Conservation (phyloP, 2,329 filamentous ascomycete species). For the Diplodia mutila region DNA sequence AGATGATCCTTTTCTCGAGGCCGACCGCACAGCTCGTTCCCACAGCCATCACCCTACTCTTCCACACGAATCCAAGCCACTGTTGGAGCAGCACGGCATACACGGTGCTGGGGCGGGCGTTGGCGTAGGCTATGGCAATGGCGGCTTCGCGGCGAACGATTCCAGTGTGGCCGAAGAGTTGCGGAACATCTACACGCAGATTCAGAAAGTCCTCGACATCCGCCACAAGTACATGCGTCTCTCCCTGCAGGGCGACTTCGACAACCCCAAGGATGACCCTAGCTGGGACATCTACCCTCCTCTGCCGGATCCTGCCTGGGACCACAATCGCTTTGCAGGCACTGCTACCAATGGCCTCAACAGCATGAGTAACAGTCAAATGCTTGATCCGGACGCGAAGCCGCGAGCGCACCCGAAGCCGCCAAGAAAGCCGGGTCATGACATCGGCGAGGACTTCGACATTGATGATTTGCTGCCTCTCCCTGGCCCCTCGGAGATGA, state of each 20-base stretch:
- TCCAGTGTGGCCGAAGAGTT: constrained; percentile 83
- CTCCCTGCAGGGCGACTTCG: constrained; percentile 77
- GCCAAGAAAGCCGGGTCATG: constrained; percentile 81
- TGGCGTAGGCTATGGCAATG: constrained; percentile 63
- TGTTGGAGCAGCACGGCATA: constrained; percentile 59
- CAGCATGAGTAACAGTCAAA: constrained; percentile 44
- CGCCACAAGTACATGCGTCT: constrained; percentile 86
- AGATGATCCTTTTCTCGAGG: constrained; percentile 45
- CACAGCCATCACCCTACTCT: constrained; percentile 56
- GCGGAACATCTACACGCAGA: constrained; percentile 82
- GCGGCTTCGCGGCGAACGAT: constrained; percentile 72
- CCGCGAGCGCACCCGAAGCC: constrained; percentile 44
- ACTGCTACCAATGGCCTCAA: constrained; percentile 30
- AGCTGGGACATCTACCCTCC: constrained; percentile 89
- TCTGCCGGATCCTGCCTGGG: constrained; percentile 90
- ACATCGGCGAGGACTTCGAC: constrained; percentile 91
- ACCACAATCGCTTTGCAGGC: constrained; percentile 56
- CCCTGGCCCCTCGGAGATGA: constrained; percentile 70
- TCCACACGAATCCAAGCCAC: constrained; percentile 60
- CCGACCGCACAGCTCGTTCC: constrained; percentile 53
- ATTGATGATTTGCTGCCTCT: constrained; percentile 77
- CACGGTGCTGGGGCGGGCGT: constrained; percentile 63
- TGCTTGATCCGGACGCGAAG: constrained; percentile 38
- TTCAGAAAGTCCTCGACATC: constrained; percentile 85
- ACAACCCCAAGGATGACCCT: constrained; percentile 85